Evolutionary conservation across 2,329 filamentous ascomycete genomes (phyloP).

Genomic region (Botrytis pseudocinerea): DNA sequence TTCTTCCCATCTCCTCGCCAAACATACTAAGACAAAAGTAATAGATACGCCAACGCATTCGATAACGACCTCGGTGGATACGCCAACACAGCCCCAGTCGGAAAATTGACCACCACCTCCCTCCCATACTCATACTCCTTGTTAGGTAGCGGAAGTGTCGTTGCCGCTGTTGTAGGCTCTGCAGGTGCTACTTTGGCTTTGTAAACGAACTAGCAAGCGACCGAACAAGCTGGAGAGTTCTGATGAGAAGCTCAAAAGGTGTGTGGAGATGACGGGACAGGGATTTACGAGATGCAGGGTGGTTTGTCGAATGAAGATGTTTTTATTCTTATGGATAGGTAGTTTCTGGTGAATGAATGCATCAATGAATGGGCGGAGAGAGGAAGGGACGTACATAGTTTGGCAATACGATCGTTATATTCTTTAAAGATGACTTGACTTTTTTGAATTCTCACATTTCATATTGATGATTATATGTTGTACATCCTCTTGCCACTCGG

Average conservation of each 20-base stretch:
- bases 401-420: not conserved
- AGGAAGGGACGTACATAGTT: not conserved
- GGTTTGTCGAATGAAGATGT: not conserved
- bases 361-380: not conserved
- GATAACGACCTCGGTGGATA: slow-evolving; percentile 52
- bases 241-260: not conserved
- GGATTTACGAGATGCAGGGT: not conserved
- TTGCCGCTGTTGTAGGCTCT: slow-evolving; percentile 41
- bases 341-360: not conserved
- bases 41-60: slow-evolving; percentile 43
- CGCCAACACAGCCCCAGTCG: slow-evolving; percentile 50
- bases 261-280: not conserved
- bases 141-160: slow-evolving; percentile 51
- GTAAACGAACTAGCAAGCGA: not conserved
- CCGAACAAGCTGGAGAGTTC: not conserved
- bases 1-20: not conserved
- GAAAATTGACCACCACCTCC: slow-evolving; percentile 45
- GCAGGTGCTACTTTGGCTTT: slow-evolving; percentile 43
- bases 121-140: slow-evolving; percentile 56
- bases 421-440: not conserved
- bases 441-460: not conserved
- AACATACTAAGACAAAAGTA: not conserved
- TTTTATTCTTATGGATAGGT: not conserved
- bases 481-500: not conserved
- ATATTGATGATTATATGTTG: not conserved